Conservation (phyloP, 2,329 filamentous ascomycete genomes). For the Passalora sequoiae region DNA sequence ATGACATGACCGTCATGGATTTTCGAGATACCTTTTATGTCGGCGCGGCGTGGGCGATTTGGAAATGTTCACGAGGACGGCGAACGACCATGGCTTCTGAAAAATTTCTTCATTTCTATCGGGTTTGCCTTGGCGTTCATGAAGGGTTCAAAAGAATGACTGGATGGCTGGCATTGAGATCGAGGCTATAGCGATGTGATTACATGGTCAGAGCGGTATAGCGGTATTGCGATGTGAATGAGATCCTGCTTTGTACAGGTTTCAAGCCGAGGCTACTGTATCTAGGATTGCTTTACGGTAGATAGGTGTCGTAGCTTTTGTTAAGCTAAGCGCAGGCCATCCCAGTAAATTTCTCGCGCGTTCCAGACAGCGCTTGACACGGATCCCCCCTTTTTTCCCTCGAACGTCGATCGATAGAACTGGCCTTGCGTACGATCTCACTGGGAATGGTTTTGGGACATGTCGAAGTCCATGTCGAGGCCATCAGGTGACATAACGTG, state of each 20-base stretch:
- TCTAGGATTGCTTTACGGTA: slow-evolving; percentile 1
- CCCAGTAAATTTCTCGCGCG: not conserved
- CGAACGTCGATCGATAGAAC: too few species aligned
- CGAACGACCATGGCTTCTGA: not conserved
- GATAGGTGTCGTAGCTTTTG: not conserved
- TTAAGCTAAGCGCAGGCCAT: not conserved
- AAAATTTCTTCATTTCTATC: not conserved
- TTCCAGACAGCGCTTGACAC: not conserved
- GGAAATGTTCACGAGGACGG: not conserved
- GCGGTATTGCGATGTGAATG: not conserved
- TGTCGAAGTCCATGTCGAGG: too few species aligned
- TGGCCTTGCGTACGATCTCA: too few species aligned
- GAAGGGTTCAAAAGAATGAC: not conserved
- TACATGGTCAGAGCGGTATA: not conserved
- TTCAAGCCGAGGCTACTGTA: not conserved
- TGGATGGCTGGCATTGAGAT: not conserved
- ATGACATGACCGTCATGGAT: not conserved
- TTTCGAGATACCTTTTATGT: slow-evolving; percentile 2
- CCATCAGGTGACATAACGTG: too few species aligned
- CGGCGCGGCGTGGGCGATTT: not conserved
- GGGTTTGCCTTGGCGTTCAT: not conserved
- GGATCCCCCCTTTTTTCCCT: too few species aligned
- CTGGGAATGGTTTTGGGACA: too few species aligned
- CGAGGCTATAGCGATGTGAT: not conserved
- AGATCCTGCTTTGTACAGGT: slow-evolving; percentile 1